phyloP scores from a whole-genome alignment of 768 basidiomycete genomes.

The Boletus subcaerulescens region DNA sequence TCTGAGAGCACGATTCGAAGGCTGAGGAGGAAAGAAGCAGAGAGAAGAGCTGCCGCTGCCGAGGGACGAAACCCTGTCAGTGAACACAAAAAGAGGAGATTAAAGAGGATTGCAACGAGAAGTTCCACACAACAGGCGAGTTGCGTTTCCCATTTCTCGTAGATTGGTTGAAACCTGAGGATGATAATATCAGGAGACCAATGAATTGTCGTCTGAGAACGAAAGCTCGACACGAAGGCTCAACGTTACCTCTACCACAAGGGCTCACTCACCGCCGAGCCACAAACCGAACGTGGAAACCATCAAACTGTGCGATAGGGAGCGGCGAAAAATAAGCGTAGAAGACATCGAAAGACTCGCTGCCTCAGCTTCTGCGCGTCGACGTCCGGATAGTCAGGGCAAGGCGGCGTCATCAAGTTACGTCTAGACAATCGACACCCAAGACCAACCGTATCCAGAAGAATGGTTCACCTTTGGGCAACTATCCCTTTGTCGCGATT shows the following conservation, averaged over 20 bases:
- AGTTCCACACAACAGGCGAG: conserved; percentile 10
- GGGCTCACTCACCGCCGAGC: not conserved
- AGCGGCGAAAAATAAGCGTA: conserved; percentile 1
- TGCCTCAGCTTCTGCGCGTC: conserved; percentile 7
- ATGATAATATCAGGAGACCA: not conserved
- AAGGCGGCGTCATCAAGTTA: not conserved
- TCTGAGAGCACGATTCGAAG: conserved; percentile 27
- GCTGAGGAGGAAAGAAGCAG: conserved; percentile 23
- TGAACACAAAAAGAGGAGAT: conserved; percentile 22
- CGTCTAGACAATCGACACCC: not conserved
- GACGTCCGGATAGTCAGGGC: not conserved
- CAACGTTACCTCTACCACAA: not conserved
- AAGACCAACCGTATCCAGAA: not conserved
- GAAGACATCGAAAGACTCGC: conserved; percentile 17
- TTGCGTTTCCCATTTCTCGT: not conserved
- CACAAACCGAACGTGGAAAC: not conserved
- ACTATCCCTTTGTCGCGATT: not conserved
- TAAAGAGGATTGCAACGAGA: conserved; percentile 11
- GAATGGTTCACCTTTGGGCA: not conserved
- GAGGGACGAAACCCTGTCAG: conserved; percentile 23
- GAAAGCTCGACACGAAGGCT: not conserved
- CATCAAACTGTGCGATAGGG: not conserved
- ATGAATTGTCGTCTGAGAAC: not conserved
- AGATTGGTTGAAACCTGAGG: not conserved
- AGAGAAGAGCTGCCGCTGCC: conserved; percentile 16